A percentile compares a stretch with the other conserved stretches of the same genome.
Conservation (phyloP, 2,329 filamentous ascomycete species). For the Chaetomium olivaceum region DNA sequence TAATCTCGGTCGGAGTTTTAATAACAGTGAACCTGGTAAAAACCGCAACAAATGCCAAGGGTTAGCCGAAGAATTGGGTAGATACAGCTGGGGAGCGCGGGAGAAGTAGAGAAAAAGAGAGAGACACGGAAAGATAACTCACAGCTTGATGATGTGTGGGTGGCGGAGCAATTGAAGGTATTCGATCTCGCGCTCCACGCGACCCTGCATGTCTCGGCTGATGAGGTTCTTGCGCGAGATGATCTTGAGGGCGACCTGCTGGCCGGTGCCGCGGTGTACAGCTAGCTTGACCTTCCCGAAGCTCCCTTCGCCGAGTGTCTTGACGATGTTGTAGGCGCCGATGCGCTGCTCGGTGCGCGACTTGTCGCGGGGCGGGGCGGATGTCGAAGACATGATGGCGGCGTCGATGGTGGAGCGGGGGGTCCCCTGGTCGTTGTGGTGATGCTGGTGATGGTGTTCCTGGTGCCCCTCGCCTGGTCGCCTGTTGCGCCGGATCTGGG, state of each 20-base stretch:
- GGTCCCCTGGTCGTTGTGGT: slow-evolving; percentile 7
- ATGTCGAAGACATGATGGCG: slow-evolving; percentile 40
- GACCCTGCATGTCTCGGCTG: slow-evolving; percentile 94
- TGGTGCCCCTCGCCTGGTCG: slow-evolving; percentile 28
- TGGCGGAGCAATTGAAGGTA: slow-evolving; percentile 94
- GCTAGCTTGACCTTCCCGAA: slow-evolving; percentile 99
- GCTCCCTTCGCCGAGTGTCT: slow-evolving; percentile 91
- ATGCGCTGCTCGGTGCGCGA: slow-evolving; percentile 77
- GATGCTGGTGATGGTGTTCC: slow-evolving; percentile 2
- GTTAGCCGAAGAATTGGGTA: not conserved
- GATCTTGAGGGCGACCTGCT: slow-evolving; percentile 97
- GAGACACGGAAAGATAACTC: slow-evolving; percentile 37
- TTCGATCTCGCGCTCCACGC: slow-evolving; percentile 96
- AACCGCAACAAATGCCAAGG: not conserved
- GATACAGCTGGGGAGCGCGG: not conserved
- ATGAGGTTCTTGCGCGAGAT: slow-evolving; percentile 95
- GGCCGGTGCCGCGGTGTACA: slow-evolving; percentile 84
- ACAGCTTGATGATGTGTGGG: slow-evolving; percentile 99
- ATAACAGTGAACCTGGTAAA: slow-evolving; percentile 82
- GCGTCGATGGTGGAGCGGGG: slow-evolving; percentile 33
- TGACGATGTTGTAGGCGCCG: slow-evolving; percentile 86
- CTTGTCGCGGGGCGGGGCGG: slow-evolving; percentile 43
- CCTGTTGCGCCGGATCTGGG: slow-evolving; percentile 60
- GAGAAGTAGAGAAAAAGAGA: not conserved
- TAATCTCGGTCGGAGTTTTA: slow-evolving; percentile 89